Evolutionary conservation across 345 rosid genomes (phyloP).

Genomic region (Bruguiera gymnorhiza): DNA sequence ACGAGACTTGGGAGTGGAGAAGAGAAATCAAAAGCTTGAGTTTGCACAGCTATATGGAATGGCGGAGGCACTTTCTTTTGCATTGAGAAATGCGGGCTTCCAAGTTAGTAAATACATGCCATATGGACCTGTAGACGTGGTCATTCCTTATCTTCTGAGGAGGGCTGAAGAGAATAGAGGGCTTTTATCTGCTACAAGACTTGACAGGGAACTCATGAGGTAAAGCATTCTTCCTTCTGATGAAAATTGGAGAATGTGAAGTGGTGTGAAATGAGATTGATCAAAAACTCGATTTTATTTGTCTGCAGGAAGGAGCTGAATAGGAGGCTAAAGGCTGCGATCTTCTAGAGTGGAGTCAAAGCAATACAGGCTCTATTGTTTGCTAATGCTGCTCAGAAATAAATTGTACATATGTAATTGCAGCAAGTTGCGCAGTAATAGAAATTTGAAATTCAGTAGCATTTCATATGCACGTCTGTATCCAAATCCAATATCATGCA

Average conservation of each 20-base stretch:
- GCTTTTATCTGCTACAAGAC: conserved; percentile 53
- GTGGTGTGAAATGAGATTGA: not conserved
- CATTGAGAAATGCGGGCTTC: conserved; percentile 77
- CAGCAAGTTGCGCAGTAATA: no score
- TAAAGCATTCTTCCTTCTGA: conserved; percentile 7
- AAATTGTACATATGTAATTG: not conserved
- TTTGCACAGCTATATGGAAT: conserved; percentile 93
- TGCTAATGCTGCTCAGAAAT: not conserved
- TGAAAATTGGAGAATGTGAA: not conserved
- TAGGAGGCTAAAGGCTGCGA: conserved; percentile 51
- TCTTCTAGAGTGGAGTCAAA: conserved; percentile 22
- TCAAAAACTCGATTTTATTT: not conserved
- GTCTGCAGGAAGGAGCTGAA: conserved; percentile 60
- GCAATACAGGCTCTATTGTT: not conserved
- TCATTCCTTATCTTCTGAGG: conserved; percentile 77
- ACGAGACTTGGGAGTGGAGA: conserved; percentile 55
- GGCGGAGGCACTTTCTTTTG: conserved; percentile 77
- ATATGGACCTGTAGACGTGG: conserved; percentile 62
- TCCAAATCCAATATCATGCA: no score
- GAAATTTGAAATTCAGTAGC: no score
- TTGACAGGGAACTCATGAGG: conserved; percentile 74
- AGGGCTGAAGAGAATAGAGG: conserved; percentile 96
- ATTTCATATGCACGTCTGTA: no score
- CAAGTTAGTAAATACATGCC: conserved; percentile 90
- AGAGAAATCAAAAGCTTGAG: conserved; percentile 48